Evolutionary conservation across 2,329 filamentous ascomycete genomes (phyloP).

Genomic region (Calonectria pauciramosa): DNA sequence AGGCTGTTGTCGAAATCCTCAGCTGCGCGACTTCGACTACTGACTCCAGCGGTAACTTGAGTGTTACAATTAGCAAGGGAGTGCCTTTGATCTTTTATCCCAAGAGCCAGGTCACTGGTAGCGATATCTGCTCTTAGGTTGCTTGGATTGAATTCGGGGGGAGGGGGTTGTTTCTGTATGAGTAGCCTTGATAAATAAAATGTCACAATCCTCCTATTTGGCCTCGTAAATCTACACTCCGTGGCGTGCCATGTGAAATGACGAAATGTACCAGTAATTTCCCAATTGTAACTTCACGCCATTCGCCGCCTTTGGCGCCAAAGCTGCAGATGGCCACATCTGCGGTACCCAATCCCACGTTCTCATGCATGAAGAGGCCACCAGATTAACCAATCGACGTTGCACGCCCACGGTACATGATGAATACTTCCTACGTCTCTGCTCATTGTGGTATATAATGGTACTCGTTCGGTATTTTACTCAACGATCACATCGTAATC

Average conservation of each 20-base stretch:
- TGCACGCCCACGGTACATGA: neutral
- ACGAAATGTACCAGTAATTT: neutral
- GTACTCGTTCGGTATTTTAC: neutral
- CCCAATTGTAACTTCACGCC: too few species aligned
- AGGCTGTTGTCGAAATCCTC: slow-evolving; percentile 27
- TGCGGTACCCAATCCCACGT: neutral
- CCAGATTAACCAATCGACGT: neutral
- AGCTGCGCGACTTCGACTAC: slow-evolving; percentile 15
- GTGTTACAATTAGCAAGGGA: slow-evolving; percentile 28
- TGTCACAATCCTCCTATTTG: neutral
- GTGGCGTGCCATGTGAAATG: neutral
- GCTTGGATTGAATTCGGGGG: neutral
- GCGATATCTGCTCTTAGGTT: slow-evolving; percentile 22
- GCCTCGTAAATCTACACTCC: too few species aligned
- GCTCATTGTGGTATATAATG: too few species aligned
- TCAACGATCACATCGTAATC: neutral
- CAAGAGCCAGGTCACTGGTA: slow-evolving; percentile 26
- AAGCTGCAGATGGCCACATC: neutral
- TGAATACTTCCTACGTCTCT: neutral
- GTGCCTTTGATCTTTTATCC: slow-evolving; percentile 31
- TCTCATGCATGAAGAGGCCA: neutral
- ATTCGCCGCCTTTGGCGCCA: neutral
- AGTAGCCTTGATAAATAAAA: too few species aligned
- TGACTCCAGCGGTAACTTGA: slow-evolving; percentile 21
- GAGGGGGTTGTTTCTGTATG: neutral